These are phyloP conservation scores for Citrus mangshanensis DNA, from an alignment of 345 rosid species.

Conservation along the genomic window DNA sequence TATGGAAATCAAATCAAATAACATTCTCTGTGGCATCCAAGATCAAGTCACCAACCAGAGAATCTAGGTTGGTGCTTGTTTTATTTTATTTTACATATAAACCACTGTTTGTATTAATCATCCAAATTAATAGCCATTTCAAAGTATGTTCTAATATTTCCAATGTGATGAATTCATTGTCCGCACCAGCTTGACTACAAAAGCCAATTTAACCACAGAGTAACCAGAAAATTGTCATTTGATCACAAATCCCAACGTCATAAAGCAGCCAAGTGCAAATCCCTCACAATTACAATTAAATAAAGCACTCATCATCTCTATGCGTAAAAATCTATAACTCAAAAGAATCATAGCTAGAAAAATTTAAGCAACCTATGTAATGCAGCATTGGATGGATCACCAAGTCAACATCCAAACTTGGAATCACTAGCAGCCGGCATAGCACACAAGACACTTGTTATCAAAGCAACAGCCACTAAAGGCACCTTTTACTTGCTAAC, in stretches of 20 bases:
- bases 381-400: conserved; percentile 4
- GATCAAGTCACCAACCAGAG: neutral
- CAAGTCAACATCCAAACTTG: conserved; percentile 6
- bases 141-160: neutral
- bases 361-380: neutral
- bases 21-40: neutral
- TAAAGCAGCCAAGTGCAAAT: neutral
- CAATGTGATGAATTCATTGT: neutral
- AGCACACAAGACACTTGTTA: neutral
- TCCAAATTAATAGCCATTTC: neutral
- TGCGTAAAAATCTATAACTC: neutral
- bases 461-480: neutral
- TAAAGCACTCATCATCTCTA: neutral
- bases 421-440: conserved; percentile 1
- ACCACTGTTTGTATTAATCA: neutral
- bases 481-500: neutral
- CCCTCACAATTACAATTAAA: neutral
- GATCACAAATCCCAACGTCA: neutral
- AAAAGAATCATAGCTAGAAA: neutral
- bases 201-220: neutral
- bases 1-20: neutral
- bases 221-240: neutral
- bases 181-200: neutral
- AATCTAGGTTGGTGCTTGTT: neutral
- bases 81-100: neutral